Conservation (phyloP, 371 early-diverging fungal species). For the Gilbertella persicaria region DNA sequence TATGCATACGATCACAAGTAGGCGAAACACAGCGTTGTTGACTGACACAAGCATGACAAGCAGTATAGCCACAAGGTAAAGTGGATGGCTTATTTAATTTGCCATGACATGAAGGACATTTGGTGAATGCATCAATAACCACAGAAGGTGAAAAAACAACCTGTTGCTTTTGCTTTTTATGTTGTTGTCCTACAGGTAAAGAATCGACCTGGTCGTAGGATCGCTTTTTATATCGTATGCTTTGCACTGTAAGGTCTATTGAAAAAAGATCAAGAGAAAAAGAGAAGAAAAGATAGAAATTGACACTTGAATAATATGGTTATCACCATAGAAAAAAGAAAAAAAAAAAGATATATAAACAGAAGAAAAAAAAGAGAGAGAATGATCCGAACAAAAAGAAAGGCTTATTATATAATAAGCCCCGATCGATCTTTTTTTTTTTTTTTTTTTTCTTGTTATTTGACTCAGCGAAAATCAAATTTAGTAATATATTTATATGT, state of each 20-base stretch:
- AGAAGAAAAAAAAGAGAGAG: background rate
- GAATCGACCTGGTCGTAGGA: slow-evolving; percentile 19
- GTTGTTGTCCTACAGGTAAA: slow-evolving; percentile 7
- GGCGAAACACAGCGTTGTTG: slow-evolving; percentile 8
- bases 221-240: slow-evolving; percentile 15
- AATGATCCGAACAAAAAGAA: too few relatives aligned
- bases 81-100: slow-evolving; percentile 36
- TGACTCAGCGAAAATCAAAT: slow-evolving; percentile 4
- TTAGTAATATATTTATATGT: background rate
- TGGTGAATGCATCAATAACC: background rate
- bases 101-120: slow-evolving; percentile 20
- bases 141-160: background rate
- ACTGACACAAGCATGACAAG: slow-evolving; percentile 38
- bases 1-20: slow-evolving; percentile 21
- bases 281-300: slow-evolving; percentile 9
- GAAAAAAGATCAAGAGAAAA: background rate
- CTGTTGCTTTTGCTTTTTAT: slow-evolving; percentile 10
- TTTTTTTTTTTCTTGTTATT: background rate
- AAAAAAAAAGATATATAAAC: background rate
- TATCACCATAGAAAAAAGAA: slow-evolving; percentile 1
- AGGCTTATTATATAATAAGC: slow-evolving; percentile 1
- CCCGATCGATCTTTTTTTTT: background rate
- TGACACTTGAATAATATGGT: background rate
- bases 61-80: slow-evolving; percentile 50
- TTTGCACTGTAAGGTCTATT: slow-evolving; percentile 6